phyloP scores from a whole-genome alignment of 257 asterid genomes.

The Nicotiana sylvestris region DNA sequence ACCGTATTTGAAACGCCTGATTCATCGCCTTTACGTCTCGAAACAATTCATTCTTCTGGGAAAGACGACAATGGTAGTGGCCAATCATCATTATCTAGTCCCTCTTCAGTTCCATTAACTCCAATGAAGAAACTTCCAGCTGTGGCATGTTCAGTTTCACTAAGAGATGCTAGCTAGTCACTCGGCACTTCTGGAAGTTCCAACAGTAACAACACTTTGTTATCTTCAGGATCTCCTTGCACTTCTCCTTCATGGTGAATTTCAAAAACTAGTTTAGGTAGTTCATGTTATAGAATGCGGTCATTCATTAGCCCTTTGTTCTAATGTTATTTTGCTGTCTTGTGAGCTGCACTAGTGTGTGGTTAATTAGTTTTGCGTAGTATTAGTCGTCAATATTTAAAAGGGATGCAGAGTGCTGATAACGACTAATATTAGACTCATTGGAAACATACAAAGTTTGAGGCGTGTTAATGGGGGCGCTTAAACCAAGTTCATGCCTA shows the following conservation, averaged over 20 bases:
- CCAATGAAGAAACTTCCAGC: constrained; percentile 55
- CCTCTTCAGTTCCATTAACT: constrained; percentile 38
- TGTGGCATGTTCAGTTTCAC: constrained; percentile 36
- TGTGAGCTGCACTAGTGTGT: not conserved
- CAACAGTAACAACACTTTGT: constrained; percentile 26
- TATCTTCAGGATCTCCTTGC: constrained; percentile 36
- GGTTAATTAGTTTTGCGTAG: not conserved
- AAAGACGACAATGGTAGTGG: constrained; percentile 1
- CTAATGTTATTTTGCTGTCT: not conserved
- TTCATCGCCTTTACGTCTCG: constrained; percentile 41
- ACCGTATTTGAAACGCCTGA: constrained; percentile 55
- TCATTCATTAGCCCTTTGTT: not conserved
- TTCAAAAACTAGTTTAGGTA: not conserved
- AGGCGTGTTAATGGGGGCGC: not conserved
- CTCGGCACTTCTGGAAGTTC: constrained; percentile 35
- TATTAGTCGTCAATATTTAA: not conserved
- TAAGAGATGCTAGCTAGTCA: constrained; percentile 33
- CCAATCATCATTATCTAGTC: not conserved
- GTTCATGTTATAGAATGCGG: not conserved
- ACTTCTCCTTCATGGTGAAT: constrained; percentile 52
- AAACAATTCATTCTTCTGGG: not conserved
- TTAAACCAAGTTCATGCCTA: not conserved
- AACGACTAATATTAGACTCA: not conserved
- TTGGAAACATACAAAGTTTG: not conserved
- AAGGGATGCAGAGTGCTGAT: not conserved